phyloP scores from a whole-genome alignment of 352 stramenopile species.

The Globisporangium solare region DNA sequence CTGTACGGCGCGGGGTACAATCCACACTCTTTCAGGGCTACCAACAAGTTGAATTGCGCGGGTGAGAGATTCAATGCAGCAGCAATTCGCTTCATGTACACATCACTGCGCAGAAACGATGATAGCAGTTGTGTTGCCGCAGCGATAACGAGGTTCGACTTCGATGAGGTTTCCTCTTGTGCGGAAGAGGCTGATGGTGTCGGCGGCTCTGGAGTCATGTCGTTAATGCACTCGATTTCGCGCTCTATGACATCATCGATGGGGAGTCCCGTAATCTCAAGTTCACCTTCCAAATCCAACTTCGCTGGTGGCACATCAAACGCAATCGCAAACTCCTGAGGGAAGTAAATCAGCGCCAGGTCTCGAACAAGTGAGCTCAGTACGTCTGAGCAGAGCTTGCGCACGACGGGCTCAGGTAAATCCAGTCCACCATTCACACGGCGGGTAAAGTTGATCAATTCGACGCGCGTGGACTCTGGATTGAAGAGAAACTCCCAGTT shows the following conservation, averaged over 20 bases:
- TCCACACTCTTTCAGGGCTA: constrained; percentile 43
- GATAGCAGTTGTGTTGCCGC: constrained; percentile 36
- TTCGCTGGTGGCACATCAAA: constrained; percentile 54
- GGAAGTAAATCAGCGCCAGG: constrained; percentile 59
- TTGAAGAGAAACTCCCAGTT: constrained; percentile 62
- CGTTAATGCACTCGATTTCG: constrained; percentile 26
- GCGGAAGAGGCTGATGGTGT: no score
- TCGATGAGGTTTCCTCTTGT: constrained; percentile 11
- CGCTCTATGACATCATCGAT: constrained; percentile 65
- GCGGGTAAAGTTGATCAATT: constrained; percentile 62
- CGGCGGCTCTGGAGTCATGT: constrained; percentile 1
- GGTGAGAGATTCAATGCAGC: constrained; percentile 38
- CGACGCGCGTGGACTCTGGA: constrained; percentile 51
- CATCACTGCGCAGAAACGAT: constrained; percentile 29
- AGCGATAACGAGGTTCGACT: constrained; percentile 21
- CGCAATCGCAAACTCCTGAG: constrained; percentile 46
- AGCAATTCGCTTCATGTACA: constrained; percentile 48
- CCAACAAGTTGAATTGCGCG: constrained; percentile 61
- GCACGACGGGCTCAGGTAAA: constrained; percentile 60
- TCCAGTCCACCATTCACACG: constrained; percentile 66
- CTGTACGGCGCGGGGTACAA: constrained; percentile 41
- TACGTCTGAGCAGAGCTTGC: constrained; percentile 66
- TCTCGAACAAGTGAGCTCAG: constrained; percentile 59
- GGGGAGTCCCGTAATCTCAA: constrained; percentile 41
- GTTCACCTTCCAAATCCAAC: constrained; percentile 50